Base-by-base conservation (phyloP, 257 asterid species). In the Lycium barbarum region DNA sequence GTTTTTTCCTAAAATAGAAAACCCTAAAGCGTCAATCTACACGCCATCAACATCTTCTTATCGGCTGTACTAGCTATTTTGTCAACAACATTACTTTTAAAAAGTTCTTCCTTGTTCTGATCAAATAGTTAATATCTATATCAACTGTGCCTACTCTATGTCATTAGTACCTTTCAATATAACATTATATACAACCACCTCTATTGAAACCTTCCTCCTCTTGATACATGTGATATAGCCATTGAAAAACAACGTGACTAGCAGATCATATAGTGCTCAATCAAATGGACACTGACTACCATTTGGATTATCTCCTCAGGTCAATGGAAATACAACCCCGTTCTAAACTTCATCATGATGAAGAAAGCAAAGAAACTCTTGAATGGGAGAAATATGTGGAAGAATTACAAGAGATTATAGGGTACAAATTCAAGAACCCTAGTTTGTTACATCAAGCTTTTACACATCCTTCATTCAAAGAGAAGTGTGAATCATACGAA, bases 341-440 rank as follows among this genome's bases (percentile, higher is more conserved):
- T 2, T 36, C 3, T 15, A 0, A 22, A 70, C 15, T 38, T 18
- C 7, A 40, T 15, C 35, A 71, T 36, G 18, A 0, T 2, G 6
- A 67, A 33, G 13, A 68, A 40, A 70, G 17, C 1, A 6, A 71
- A 57, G 79, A 18, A 71, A 71, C 18, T 9, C 9, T 43, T 43
- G 57, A 71, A 13, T 49, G 70, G 55, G 11, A 38, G 15, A 80
- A 20, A 7, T 15, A 7, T 78, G 35, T 66, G 4, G 86, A 72
- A 58, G 87, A 85, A 62, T 67, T 89, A 6, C 68, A 83, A 83
- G 76, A 83, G 13, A 33, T 58, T 0, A 59, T 57, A 2, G 92
- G 93, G 2, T 93, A 91, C 80, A 83, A 86, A 40, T 93, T 93
- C 70, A 55, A 70, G 0, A 85, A 90, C 53, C 33, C 86, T n/a